Conservation (phyloP, 495 filamentous ascomycete species). For the Aspergillus campestris region DNA sequence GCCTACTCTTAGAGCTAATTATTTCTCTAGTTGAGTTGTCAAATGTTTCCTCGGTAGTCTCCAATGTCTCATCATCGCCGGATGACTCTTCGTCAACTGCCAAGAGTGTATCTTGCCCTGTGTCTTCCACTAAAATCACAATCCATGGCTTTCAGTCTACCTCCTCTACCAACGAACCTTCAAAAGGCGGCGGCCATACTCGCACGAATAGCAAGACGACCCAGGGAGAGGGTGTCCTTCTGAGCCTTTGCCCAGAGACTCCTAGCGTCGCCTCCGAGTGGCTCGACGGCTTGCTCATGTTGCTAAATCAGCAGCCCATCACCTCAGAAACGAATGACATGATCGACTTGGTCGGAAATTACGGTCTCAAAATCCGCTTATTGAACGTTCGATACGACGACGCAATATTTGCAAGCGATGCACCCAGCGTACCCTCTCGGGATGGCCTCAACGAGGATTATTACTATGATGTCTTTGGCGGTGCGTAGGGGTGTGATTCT, state of each 20-base stretch:
- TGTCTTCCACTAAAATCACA: constrained; percentile 75
- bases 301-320: constrained; percentile 90
- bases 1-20: constrained; percentile 8
- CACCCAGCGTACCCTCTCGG: constrained; percentile 36
- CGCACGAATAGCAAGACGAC: constrained; percentile 29
- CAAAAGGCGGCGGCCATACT: constrained; percentile 22
- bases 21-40: constrained; percentile 61
- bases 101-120: constrained; percentile 37
- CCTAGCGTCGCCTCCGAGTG: constrained; percentile 88
- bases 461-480: constrained; percentile 48
- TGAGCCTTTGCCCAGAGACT: constrained; percentile 73
- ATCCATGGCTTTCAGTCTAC: constrained; percentile 57
- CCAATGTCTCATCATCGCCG: constrained; percentile 65
- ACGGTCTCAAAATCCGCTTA: constrained; percentile 86
- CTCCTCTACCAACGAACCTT: constrained; percentile 18
- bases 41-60: constrained; percentile 86
- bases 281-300: constrained; percentile 92
- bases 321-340: constrained; percentile 91
- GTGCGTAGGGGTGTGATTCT: constrained; percentile 14
- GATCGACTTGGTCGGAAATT: constrained; percentile 74
- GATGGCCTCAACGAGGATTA: constrained; percentile 48
- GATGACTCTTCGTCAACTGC: constrained; percentile 46
- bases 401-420: constrained; percentile 37
- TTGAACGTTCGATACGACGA: constrained; percentile 88
- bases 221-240: constrained; percentile 52